Conservation (phyloP, 2,329 filamentous ascomycete species). For the Ploettnerulaceae sp. region DNA sequence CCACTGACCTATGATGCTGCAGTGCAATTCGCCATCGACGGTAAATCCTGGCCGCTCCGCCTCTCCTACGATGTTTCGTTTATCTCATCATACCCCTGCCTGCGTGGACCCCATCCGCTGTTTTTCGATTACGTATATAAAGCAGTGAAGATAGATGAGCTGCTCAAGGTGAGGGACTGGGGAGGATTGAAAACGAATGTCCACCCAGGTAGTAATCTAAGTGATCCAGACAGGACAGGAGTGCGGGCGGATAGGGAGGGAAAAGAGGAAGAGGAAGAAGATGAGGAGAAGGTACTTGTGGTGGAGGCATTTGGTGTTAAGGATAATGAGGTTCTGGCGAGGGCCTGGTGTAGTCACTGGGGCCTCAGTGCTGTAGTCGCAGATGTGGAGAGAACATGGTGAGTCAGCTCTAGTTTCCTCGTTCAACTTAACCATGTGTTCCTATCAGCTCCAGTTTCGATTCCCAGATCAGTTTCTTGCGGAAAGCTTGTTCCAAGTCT, state of each 20-base stretch:
- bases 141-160: slow-evolving; percentile 55
- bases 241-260: slow-evolving; percentile 28
- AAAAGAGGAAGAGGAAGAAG: slow-evolving; percentile 36
- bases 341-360: slow-evolving; percentile 75
- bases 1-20: slow-evolving; percentile 55
- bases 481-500: too few species aligned
- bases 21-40: slow-evolving; percentile 59
- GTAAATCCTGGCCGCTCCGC: slow-evolving; percentile 57
- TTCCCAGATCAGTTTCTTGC: too few species aligned
- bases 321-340: slow-evolving; percentile 71
- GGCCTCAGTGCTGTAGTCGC: slow-evolving; percentile 67
- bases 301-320: slow-evolving; percentile 68
- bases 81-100: slow-evolving; percentile 60
- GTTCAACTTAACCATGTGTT: background rate
- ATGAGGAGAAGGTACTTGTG: slow-evolving; percentile 63
- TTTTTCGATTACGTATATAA: slow-evolving; percentile 67
- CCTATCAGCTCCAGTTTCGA: too few species aligned
- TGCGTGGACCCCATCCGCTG: slow-evolving; percentile 59
- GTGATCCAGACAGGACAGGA: background rate
- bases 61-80: slow-evolving; percentile 63
- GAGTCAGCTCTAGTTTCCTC: slow-evolving; percentile 2
- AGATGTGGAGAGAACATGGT: slow-evolving; percentile 61
- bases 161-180: slow-evolving; percentile 65
- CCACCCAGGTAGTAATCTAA: background rate
- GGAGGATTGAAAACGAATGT: slow-evolving; percentile 29